Base-by-base conservation (phyloP, 2,329 filamentous ascomycete genomes). In the Fusarium duplospermum region DNA sequence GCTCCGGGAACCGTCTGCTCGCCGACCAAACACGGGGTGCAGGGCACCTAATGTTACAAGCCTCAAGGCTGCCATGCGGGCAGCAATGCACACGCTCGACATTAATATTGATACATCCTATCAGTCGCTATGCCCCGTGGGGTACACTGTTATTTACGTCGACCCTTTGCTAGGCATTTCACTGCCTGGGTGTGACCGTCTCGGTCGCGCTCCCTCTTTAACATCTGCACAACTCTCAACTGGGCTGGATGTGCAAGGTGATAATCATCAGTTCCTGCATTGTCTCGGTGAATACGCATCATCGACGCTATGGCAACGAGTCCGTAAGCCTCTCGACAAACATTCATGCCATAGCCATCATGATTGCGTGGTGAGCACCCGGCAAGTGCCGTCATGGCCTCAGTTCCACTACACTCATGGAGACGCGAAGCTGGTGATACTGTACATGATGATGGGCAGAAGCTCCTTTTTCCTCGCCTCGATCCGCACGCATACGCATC, bases 401-500 rank as follows among this genome's bases (percentile, higher is more conserved):
- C 63, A 58, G 52, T 69, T 47, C 27, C 71, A 69, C 68, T 31
- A 16, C 42, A 33, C 71, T 69, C 59, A 66, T 52, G 71, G 52
- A 10, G 24, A 40, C 61, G 65, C 62, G 52, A 62, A 35, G 13
- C 52, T 47, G 33, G 61, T 62, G 40, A 52, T 62, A 27, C 57
- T 4, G 16, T 7, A 24, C 45, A 50, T 50, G 45, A 61, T 74
- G 47, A 60, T 74, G 68, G 20, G 35, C 27, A 16, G 52, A 40
- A 24, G 36, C 47, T 52, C 62, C 31, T 31, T 38, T 71, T 66
- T 52, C 36, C 45, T 36, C 38, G 22, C 18, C 18, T 54, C 22
- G 22, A 22, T 45, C 31, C 18, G 38, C 29, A 45, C 7, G 42
- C 20, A 45, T 14, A 14, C 20, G 20, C 14, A 45, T 45, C 20